These are phyloP conservation scores for Saccharum hybrid DNA, from an alignment of 202 grass and related monocot species.

Conservation along the genomic window DNA sequence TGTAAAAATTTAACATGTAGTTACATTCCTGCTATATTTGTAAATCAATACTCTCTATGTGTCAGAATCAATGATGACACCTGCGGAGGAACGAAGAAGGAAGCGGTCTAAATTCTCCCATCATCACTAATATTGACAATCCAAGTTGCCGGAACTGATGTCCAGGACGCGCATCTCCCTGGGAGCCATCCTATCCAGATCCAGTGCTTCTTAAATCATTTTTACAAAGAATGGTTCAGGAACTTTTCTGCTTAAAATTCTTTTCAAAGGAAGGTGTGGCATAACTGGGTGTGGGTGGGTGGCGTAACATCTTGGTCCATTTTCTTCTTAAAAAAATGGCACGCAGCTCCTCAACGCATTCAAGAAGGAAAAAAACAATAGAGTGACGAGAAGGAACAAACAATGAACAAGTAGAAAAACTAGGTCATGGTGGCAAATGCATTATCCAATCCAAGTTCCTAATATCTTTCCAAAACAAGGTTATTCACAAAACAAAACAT, in stretches of 20 bases:
- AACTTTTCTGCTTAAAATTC: not conserved
- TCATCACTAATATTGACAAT: too few species aligned
- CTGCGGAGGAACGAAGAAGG: too few species aligned
- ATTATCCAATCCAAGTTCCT: not conserved
- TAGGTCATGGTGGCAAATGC: slow-evolving; percentile 18
- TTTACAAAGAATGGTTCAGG: not conserved
- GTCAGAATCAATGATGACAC: too few species aligned
- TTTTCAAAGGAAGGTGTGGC: too few species aligned
- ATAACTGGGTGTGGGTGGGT: too few species aligned
- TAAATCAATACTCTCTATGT: too few species aligned
- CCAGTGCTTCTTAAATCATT: slow-evolving; percentile 1
- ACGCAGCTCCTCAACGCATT: not conserved
- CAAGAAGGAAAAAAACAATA: not conserved
- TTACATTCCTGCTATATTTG: too few species aligned
- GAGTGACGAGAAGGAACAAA: not conserved
- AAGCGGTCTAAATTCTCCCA: too few species aligned
- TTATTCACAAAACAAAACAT: slow-evolving; percentile 19
- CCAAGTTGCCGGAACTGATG: too few species aligned
- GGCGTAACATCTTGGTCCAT: not conserved
- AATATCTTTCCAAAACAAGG: slow-evolving; percentile 24
- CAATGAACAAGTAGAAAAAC: not conserved
- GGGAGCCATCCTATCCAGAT: not conserved
- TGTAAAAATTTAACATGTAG: too few species aligned
- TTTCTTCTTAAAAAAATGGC: not conserved
- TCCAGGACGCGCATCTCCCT: not conserved